phyloP scores from a whole-genome alignment of 2,329 filamentous ascomycete genomes.

The Cytospora piceae region DNA sequence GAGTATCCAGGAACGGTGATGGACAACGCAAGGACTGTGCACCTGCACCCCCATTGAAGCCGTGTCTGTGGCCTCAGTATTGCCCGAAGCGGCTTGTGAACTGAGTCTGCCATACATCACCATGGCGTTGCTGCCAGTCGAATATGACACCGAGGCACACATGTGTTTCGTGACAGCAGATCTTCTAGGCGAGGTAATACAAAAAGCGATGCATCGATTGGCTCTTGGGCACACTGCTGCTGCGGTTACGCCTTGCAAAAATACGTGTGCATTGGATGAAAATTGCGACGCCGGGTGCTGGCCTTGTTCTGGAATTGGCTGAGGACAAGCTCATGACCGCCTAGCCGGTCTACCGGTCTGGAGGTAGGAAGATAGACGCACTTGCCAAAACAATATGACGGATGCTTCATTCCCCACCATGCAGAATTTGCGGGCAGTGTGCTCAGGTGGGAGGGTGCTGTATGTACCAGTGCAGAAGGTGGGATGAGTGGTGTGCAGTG shows the following conservation, averaged over 20 bases:
- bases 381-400: neutral
- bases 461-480: conserved; percentile 4
- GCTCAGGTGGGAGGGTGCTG: conserved; percentile 3
- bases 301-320: conserved; percentile 11
- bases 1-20: neutral
- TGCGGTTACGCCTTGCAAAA: conserved; percentile 13
- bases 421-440: conserved; percentile 16
- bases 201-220: conserved; percentile 10
- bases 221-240: conserved; percentile 8
- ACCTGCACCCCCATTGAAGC: neutral
- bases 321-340: conserved; percentile 13
- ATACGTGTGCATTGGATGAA: conserved; percentile 14
- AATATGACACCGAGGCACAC: conserved; percentile 13
- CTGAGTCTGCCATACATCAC: conserved; percentile 4
- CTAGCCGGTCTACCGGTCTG: neutral
- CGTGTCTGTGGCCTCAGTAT: neutral
- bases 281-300: conserved; percentile 17
- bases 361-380: neutral
- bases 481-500: conserved; percentile 20
- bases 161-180: conserved; percentile 14
- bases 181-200: conserved; percentile 19
- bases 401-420: conserved; percentile 20
- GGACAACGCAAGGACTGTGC: neutral
- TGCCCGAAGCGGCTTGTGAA: conserved; percentile 7
- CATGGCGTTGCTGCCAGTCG: neutral